Evolutionary conservation across 1,284 basidiomycete genomes (phyloP).

Genomic region (Leccinum angustisporum): DNA sequence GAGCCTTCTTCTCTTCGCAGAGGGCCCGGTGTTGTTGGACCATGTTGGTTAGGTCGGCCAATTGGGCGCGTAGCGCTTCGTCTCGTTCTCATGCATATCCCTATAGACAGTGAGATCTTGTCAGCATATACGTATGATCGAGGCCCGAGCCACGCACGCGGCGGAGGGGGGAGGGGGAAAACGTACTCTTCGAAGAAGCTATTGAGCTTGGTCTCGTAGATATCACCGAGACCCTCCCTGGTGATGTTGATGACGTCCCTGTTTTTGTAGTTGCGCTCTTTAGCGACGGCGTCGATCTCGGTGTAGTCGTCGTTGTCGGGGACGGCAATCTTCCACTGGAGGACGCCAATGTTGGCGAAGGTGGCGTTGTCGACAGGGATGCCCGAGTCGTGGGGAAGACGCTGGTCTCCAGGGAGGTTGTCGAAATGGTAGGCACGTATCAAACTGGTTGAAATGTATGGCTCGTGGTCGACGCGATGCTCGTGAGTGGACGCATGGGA

Average conservation of each 20-base stretch:
- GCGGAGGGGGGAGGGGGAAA: background rate
- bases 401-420: conserved; percentile 74
- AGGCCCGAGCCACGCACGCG: too few relatives aligned
- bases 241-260: conserved; percentile 75
- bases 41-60: conserved; percentile 66
- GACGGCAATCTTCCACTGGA: conserved; percentile 57
- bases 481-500: conserved; percentile 79
- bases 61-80: conserved; percentile 55
- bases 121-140: conserved; percentile 3
- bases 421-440: conserved; percentile 87
- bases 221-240: conserved; percentile 58
- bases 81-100: conserved; percentile 89
- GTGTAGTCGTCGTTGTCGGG: conserved; percentile 43
- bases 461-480: conserved; percentile 48
- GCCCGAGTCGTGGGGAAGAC: conserved; percentile 71
- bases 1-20: conserved; percentile 52
- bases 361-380: conserved; percentile 47
- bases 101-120: conserved; percentile 36
- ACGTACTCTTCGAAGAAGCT: conserved; percentile 78
- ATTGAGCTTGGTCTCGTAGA: conserved; percentile 77
- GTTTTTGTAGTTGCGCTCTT: conserved; percentile 74
- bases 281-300: conserved; percentile 59
- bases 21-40: conserved; percentile 62
- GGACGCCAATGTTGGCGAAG: conserved; percentile 59
- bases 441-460: background rate